phyloP scores from a whole-genome alignment of 345 rosid species.

The Mangifera indica region DNA sequence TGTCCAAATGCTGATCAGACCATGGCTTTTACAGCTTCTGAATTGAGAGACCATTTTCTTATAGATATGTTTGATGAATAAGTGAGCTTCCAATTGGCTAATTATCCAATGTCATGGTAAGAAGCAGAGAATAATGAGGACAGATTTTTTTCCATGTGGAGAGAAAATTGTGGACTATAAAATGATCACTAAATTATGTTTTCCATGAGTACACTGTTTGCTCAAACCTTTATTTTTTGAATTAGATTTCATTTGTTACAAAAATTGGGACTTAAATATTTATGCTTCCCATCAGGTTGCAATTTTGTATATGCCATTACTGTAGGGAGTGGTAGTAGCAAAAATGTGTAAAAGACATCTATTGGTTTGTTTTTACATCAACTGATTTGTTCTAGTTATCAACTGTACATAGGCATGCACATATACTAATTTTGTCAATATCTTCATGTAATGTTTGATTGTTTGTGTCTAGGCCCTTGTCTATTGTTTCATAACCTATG shows the following conservation, averaged over 20 bases:
- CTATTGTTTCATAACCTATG: not conserved
- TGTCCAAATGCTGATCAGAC: no score
- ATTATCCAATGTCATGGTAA: no score
- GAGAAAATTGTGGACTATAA: not conserved
- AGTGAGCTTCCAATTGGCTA: no score
- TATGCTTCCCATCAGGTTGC: not conserved
- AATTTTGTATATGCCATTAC: not conserved
- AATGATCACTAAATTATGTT: not conserved
- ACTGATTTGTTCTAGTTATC: slow-evolving; percentile 4
- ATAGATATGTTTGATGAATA: no score
- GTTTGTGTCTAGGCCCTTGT: not conserved
- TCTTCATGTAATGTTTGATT: not conserved
- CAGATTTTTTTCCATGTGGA: no score
- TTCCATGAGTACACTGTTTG: not conserved
- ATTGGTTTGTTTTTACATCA: slow-evolving; percentile 5
- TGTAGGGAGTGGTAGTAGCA: not conserved
- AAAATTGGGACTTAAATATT: not conserved
- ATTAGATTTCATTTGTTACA: not conserved
- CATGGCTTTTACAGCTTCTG: no score
- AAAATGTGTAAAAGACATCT: not conserved
- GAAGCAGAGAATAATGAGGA: no score
- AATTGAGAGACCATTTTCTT: no score
- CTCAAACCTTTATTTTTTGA: not conserved
- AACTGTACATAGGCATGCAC: not conserved
- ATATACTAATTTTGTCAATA: not conserved